Base-by-base conservation (phyloP, 1,139 yeast genomes). In the Suhomyces yuchorum region DNA sequence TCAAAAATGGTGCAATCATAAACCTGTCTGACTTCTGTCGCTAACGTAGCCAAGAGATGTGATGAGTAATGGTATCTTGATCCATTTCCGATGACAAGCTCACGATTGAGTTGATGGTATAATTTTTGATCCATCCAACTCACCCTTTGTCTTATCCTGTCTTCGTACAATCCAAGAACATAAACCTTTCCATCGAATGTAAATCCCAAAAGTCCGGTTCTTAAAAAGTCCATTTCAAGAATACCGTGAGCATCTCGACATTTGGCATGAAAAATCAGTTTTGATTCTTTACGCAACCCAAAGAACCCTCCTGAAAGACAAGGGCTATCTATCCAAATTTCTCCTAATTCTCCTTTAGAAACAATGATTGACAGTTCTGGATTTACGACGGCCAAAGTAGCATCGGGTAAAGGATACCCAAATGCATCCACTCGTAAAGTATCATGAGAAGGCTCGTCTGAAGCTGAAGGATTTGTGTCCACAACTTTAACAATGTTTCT, bases 1-100 rank as follows among this genome's bases (percentile, higher is more conserved):
- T 95, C 98, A 66, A 93, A 95, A 18, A 95, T 90, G 1, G 97
- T 86, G 56, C 96, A 89, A 58, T 95, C 99, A 52, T 86, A 86
- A 1, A 92, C 86, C 45, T 87, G 85, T 30, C 91, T 81, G 6
- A 95, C 91, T 41, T 86, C 87, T 52, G 91, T 76, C 23, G 93
- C 96, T 48, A 93, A 71, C 0, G 97, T 88, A 43, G 85, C 85
- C 42, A 87, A 80, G 38, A 91, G 67, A 64, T 93, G 98, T 8
- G 93, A 87, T 0, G 96, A 81, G 60, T 92, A 93, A 62, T 91
- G 96, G 52, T 87, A 87, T 49, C 85, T 69, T 17, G 76, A 68
- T 9, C 77, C 77, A 47, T 65, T 70, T 3, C 73, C 78, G 18
- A 69, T 59, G 3, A 63, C 54, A 28, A 70, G 55, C 9, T 66